Evolutionary conservation across 768 basidiomycete species (phyloP).

Genomic region (Termitomyces sp.): DNA sequence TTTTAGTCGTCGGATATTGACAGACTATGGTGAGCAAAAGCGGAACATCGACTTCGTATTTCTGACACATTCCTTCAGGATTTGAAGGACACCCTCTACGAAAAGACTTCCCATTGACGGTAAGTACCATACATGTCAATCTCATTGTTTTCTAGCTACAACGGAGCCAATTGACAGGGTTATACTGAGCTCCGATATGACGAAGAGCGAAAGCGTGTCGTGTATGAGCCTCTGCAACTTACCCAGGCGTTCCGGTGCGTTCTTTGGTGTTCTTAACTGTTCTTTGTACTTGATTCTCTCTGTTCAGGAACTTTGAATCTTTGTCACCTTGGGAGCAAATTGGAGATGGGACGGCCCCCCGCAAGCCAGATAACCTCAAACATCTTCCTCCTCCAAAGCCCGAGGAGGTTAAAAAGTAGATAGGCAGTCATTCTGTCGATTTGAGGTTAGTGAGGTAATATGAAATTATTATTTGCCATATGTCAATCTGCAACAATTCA

Average conservation of each 20-base stretch:
- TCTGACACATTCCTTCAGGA: slow-evolving; percentile 37
- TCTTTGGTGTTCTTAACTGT: neutral
- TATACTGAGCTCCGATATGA: slow-evolving; percentile 98
- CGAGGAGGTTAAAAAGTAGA: slow-evolving; percentile 80
- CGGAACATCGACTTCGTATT: slow-evolving; percentile 3
- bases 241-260: slow-evolving; percentile 95
- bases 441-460: neutral
- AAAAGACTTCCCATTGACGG: slow-evolving; percentile 98
- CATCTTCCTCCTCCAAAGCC: slow-evolving; percentile 71
- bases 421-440: neutral
- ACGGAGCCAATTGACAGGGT: slow-evolving; percentile 52
- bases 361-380: slow-evolving; percentile 69
- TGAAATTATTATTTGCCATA: slow-evolving; percentile 9
- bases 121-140: slow-evolving; percentile 31
- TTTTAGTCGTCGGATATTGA: slow-evolving; percentile 87
- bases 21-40: slow-evolving; percentile 77
- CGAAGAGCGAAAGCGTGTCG: slow-evolving; percentile 95
- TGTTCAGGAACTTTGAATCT: slow-evolving; percentile 84
- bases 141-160: neutral
- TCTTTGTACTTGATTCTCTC: neutral
- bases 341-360: slow-evolving; percentile 53
- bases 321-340: slow-evolving; percentile 95
- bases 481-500: slow-evolving; percentile 2
- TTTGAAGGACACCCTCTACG: slow-evolving; percentile 97
- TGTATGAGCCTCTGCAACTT: slow-evolving; percentile 95